Evolutionary conservation across 345 rosid species (phyloP).

Genomic region (Nasturtium officinale): DNA sequence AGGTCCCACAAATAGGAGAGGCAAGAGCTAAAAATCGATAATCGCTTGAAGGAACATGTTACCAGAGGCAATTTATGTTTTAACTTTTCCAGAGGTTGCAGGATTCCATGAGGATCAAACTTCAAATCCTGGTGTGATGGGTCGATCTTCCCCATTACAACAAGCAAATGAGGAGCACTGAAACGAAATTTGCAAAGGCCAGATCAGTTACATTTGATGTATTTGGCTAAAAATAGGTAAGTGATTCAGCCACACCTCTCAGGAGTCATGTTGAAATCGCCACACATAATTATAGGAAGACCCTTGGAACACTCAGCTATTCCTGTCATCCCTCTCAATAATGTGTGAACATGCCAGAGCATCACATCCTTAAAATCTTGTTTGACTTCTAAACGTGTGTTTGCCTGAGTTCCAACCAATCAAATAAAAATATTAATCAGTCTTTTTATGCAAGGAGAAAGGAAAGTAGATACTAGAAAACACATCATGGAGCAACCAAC

Average conservation of each 20-base stretch:
- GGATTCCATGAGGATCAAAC: neutral
- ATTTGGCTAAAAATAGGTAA: neutral
- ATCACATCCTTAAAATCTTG: neutral
- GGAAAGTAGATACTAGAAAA: neutral
- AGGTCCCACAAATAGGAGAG: neutral
- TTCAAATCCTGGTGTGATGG: neutral
- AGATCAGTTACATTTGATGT: neutral
- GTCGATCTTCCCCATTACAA: neutral
- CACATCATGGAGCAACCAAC: neutral
- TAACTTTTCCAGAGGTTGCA: neutral
- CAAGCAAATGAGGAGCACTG: neutral
- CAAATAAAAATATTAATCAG: neutral
- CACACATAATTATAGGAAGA: neutral
- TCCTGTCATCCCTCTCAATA: neutral
- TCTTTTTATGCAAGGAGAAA: neutral
- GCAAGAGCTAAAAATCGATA: neutral
- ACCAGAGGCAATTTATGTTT: neutral
- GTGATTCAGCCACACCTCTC: neutral
- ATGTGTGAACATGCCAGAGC: neutral
- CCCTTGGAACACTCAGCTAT: neutral
- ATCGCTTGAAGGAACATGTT: neutral
- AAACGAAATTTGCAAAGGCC: neutral
- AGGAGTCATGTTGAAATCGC: neutral
- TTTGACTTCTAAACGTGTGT: neutral
- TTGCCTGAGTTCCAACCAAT: neutral